Base-by-base conservation (phyloP, 2,329 filamentous ascomycete species). In the Penicillium sp. region DNA sequence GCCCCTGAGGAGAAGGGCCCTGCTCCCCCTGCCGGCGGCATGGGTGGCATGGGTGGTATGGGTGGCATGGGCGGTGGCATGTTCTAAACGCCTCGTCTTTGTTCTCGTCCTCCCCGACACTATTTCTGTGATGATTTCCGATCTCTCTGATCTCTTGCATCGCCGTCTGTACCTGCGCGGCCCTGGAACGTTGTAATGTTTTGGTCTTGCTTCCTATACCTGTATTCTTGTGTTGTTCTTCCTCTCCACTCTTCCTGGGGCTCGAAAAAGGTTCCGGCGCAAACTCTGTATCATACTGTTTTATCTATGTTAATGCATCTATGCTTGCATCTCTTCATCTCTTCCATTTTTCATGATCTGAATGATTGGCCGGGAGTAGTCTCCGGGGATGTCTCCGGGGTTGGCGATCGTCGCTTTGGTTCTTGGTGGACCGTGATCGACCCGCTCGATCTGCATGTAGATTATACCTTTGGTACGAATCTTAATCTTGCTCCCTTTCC, bases 1-100 rank as follows among this genome's bases (percentile, higher is more conserved):
- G 94, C 93, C 47, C 84, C 90, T 47, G 93, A 97, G 75, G 92
- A 97, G 75, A 97, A 97, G 88, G 83, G 71, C 40, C 72, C 84
- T 66, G 79, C 82, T 55, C 77, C 80, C 58, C 73, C 77, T 51
- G 70, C 65, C 49, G 76, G 73, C 55, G 78, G 76, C 52, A 74
- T 73, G 56, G 78, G 78, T 46, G 79, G 79, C 30, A 81, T 80
- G 74, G 81, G 82, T 32, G 81, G 80, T 52, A 82, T 82, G 78
- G 84, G 84, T 41, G 85, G 84, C 57, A 86, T 85, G 82, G 76
- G 76, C 33, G 76, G 77, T 40, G 84, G 84, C 62, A 90, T 90
- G 86, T 83, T 83, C 77, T 83, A 82, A 79, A 50, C 41, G 36
- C 46, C 40, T 24, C 50, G 18, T 33, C 39, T 47, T 41, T 44